These are phyloP conservation scores for Rhodotorula taiwanensis DNA, from an alignment of 768 basidiomycete species.

Conservation along the genomic window DNA sequence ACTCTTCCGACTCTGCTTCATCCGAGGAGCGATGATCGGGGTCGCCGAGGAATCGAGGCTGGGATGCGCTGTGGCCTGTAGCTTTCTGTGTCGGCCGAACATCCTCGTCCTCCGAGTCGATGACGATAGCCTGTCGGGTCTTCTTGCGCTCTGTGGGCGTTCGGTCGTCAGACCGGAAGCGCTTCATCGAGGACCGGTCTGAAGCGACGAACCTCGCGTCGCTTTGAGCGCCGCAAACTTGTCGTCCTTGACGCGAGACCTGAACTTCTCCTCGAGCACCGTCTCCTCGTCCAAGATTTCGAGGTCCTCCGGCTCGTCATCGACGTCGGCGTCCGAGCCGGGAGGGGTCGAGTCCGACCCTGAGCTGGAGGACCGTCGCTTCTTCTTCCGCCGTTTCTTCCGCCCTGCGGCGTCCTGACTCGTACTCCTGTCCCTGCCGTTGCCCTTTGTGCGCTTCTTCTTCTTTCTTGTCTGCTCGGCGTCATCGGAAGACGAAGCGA, in stretches of 20 bases:
- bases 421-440: slow-evolving; percentile 3
- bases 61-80: too few relatives aligned
- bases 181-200: too few relatives aligned
- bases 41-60: background rate
- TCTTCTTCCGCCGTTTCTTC: background rate
- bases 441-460: background rate
- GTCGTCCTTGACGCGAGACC: background rate
- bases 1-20: background rate
- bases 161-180: background rate
- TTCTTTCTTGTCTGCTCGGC: background rate
- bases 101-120: slow-evolving; percentile 17
- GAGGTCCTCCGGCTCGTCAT: slow-evolving; percentile 26
- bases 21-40: background rate
- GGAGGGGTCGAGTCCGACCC: background rate
- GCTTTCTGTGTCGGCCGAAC: too few relatives aligned
- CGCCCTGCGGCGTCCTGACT: background rate
- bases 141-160: background rate
- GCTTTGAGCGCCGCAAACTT: slow-evolving; percentile 15
- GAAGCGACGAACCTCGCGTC: too few relatives aligned
- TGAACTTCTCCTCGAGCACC: slow-evolving; percentile 4
- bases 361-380: too few relatives aligned
- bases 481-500: too few relatives aligned
- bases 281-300: slow-evolving; percentile 25
- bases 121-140: background rate
- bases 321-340: background rate